These are phyloP conservation scores for Talaromyces sp. DNA, from an alignment of 2,329 filamentous ascomycete genomes.

Conservation along the genomic window DNA sequence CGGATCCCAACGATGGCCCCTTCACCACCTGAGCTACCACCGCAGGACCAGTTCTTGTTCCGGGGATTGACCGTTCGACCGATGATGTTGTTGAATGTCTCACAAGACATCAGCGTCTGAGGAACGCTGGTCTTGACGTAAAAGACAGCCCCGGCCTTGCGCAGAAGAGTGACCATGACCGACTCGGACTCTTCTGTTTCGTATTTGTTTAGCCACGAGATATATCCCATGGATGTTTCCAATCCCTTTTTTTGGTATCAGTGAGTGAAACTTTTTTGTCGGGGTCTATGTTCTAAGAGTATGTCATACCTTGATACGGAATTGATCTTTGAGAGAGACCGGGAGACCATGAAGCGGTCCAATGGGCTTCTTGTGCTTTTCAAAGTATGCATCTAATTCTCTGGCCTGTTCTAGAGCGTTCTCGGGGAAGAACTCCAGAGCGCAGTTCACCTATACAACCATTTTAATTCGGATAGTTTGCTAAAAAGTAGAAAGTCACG, in stretches of 20 bases:
- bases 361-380: constrained; percentile 30
- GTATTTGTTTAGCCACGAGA: constrained; percentile 10
- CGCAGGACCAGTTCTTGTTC: constrained; percentile 28
- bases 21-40: constrained; percentile 47
- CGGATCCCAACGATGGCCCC: constrained; percentile 57
- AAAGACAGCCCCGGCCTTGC: constrained; percentile 49
- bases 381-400: constrained; percentile 18
- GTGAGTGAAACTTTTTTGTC: background rate
- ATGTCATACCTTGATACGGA: constrained; percentile 43
- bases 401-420: constrained; percentile 16
- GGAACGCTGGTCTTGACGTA: constrained; percentile 55
- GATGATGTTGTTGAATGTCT: constrained; percentile 37
- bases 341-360: constrained; percentile 50
- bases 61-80: constrained; percentile 39
- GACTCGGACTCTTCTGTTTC: constrained; percentile 14
- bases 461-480: background rate
- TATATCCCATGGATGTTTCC: constrained; percentile 50
- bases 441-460: constrained; percentile 17
- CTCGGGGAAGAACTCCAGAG: constrained; percentile 22
- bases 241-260: constrained; percentile 28
- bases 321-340: constrained; percentile 55
- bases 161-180: constrained; percentile 32
- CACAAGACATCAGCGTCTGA: constrained; percentile 51
- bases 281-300: background rate
- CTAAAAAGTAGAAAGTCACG: background rate